These are phyloP conservation scores for Nemania serpens DNA, from an alignment of 2,329 filamentous ascomycete species.

Conservation along the genomic window DNA sequence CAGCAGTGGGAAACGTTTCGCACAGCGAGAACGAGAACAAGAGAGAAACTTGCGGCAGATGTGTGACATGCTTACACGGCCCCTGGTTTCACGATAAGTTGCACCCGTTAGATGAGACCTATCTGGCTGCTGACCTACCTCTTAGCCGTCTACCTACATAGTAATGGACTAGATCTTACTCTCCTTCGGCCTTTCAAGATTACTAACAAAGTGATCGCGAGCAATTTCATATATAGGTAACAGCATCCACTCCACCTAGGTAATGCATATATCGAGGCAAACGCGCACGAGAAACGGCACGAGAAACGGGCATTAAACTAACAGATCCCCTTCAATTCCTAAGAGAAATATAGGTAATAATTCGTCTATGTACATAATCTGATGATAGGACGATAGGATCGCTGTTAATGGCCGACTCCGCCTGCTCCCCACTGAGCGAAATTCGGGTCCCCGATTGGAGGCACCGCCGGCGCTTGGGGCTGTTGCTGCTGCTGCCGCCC, in stretches of 20 bases:
- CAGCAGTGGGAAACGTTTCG: no score
- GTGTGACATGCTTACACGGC: slow-evolving; percentile 19
- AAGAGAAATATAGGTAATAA: neutral
- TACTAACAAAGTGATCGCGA: no score
- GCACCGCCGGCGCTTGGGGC: slow-evolving; percentile 26
- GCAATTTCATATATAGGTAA: no score
- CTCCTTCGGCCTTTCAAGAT: no score
- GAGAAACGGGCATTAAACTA: no score
- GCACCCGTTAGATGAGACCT: neutral
- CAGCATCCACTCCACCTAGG: no score
- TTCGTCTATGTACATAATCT: slow-evolving; percentile 21
- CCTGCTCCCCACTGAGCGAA: slow-evolving; percentile 61
- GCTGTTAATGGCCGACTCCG: slow-evolving; percentile 32
- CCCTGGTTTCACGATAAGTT: slow-evolving; percentile 20
- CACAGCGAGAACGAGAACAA: no score
- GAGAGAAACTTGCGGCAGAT: slow-evolving; percentile 16
- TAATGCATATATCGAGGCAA: no score
- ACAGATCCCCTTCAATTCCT: neutral
- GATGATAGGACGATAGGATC: no score
- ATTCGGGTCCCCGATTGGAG: slow-evolving; percentile 65
- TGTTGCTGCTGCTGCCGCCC: slow-evolving; percentile 26
- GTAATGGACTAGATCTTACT: no score
- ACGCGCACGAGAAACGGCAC: no score
- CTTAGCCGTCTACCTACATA: neutral
- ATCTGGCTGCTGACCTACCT: neutral